Percentiles rank a stretch among this genome's conserved stretches.
These are phyloP conservation scores for Scedosporium apiospermum DNA, from an alignment of 2,329 filamentous ascomycete genomes.

Conservation along the genomic window DNA sequence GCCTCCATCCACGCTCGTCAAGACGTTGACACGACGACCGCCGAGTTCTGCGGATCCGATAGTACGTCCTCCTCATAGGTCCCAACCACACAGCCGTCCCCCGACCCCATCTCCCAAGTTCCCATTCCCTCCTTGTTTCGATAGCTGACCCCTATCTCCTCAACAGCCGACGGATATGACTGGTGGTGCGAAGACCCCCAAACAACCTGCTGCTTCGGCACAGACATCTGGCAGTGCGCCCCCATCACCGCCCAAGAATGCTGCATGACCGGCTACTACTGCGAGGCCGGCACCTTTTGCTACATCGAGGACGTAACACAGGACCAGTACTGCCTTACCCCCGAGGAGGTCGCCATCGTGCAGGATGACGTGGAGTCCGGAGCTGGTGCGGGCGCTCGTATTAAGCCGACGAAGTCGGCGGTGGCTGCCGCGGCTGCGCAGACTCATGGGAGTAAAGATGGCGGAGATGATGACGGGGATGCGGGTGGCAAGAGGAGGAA, in stretches of 20 bases:
- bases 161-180: conserved; percentile 7
- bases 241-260: conserved; percentile 10
- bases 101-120: background rate
- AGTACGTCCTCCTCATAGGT: background rate
- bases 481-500: background rate
- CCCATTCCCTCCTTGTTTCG: background rate
- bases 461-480: background rate
- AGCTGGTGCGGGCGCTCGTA: background rate
- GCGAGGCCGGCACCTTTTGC: conserved; percentile 10
- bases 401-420: background rate
- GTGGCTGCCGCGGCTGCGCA: background rate
- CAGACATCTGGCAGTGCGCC: conserved; percentile 12
- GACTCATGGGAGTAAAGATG: background rate
- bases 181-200: conserved; percentile 9
- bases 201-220: conserved; percentile 12
- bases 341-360: background rate
- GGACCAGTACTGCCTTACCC: conserved; percentile 8
- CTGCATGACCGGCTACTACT: conserved; percentile 13
- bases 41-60: conserved; percentile 1
- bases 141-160: background rate
- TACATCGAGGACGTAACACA: conserved; percentile 1
- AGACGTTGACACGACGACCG: background rate
- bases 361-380: background rate
- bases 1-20: background rate
- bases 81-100: background rate